Evolutionary conservation across 306 rosid species (phyloP).

Genomic region (Cotoneaster glaucophyllus): DNA sequence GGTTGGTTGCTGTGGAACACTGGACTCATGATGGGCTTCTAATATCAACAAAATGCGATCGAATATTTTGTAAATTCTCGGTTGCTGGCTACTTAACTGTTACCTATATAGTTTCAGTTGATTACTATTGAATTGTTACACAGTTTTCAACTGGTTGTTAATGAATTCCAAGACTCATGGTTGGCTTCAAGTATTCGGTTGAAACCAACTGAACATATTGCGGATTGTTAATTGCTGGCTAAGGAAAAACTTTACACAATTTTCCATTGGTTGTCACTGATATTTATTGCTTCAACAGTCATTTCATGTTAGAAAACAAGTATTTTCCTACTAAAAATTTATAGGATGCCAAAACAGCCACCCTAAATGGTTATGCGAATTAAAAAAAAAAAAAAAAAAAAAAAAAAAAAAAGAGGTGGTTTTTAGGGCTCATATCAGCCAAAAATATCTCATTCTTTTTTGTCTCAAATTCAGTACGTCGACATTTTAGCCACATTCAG

Average conservation of each 20-base stretch:
- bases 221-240: not conserved
- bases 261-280: not conserved
- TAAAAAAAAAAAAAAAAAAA: no score
- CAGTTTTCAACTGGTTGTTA: not conserved
- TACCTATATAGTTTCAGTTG: not conserved
- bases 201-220: not conserved
- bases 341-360: not conserved
- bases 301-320: not conserved
- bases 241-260: not conserved
- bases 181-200: not conserved
- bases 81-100: no score
- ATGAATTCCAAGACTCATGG: not conserved
- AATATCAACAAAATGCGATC: not conserved
- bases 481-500: not conserved
- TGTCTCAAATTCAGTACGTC: not conserved
- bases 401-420: no score
- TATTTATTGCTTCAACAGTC: not conserved
- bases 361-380: not conserved
- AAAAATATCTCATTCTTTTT: not conserved
- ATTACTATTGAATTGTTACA: not conserved
- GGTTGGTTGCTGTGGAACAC: not conserved
- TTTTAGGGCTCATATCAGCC: not conserved
- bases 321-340: no score
- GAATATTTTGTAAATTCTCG: no score
- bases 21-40: not conserved